These are phyloP conservation scores for Aspergillus sparsus DNA, from an alignment of 495 filamentous ascomycete species.

Conservation along the genomic window DNA sequence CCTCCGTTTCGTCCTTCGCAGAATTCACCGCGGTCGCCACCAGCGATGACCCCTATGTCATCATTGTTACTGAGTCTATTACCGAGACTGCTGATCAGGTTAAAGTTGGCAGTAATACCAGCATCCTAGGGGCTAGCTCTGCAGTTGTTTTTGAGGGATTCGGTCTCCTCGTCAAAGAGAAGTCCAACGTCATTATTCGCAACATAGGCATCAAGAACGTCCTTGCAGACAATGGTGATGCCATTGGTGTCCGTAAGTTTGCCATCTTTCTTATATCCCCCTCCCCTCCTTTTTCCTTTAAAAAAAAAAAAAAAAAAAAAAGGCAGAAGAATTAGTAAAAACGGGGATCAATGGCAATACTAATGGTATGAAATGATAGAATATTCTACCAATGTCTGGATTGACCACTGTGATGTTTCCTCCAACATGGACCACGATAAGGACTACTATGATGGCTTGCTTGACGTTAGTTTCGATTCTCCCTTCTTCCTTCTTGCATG, in stretches of 20 bases:
- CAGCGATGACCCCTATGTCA: constrained; percentile 46
- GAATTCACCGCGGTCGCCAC: constrained; percentile 52
- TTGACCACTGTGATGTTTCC: constrained; percentile 68
- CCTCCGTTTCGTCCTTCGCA: constrained; percentile 59
- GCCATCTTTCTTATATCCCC: background rate
- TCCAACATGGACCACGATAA: constrained; percentile 57
- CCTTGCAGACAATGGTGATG: constrained; percentile 58
- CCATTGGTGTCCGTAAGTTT: constrained; percentile 53
- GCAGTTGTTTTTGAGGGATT: constrained; percentile 35
- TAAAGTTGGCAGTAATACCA: constrained; percentile 55
- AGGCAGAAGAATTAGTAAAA: no score
- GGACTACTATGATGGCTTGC: constrained; percentile 68
- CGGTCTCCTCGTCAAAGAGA: constrained; percentile 47
- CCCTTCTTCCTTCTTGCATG: background rate
- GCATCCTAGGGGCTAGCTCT: constrained; percentile 49
- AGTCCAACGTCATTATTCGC: constrained; percentile 62
- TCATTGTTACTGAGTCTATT: constrained; percentile 52
- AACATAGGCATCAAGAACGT: constrained; percentile 64
- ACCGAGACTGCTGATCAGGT: constrained; percentile 43
- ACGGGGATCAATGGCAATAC: no score
- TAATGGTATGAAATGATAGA: constrained; percentile 21
- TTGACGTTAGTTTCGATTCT: constrained; percentile 51
- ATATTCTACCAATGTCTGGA: constrained; percentile 62
- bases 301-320: no score
- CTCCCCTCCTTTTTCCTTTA: no score